Evolutionary conservation across 1,139 yeast genomes (phyloP).

Genomic region (Meyerozyma sp.): DNA sequence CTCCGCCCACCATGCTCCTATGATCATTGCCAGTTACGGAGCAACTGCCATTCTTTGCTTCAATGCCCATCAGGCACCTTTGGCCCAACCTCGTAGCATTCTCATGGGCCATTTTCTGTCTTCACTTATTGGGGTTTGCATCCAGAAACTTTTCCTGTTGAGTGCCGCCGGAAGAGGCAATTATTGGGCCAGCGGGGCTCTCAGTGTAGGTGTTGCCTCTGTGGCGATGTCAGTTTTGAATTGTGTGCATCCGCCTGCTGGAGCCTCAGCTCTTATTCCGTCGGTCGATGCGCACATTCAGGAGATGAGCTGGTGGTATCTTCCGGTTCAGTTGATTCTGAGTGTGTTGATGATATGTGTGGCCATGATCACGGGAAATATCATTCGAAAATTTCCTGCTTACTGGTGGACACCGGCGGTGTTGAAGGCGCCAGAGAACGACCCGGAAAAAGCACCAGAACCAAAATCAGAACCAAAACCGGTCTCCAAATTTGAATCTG

Average conservation of each 20-base stretch:
- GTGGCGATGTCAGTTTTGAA: conserved; percentile 53
- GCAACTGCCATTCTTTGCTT: conserved; percentile 63
- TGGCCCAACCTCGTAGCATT: conserved; percentile 64
- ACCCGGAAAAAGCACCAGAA: neutral
- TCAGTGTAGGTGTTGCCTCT: conserved; percentile 53
- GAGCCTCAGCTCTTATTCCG: conserved; percentile 66
- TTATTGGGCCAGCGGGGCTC: conserved; percentile 58
- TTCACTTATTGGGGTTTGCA: conserved; percentile 49
- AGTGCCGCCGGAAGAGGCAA: conserved; percentile 34
- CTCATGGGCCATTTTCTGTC: conserved; percentile 53
- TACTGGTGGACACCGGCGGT: conserved; percentile 58
- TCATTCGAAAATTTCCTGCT: conserved; percentile 50
- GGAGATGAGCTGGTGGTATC: conserved; percentile 62
- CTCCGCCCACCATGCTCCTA: conserved; percentile 40
- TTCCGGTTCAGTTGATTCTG: conserved; percentile 53
- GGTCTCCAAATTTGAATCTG: neutral
- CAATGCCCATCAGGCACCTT: conserved; percentile 52
- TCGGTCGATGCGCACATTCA: conserved; percentile 42
- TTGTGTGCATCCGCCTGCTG: conserved; percentile 71
- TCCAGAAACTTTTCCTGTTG: conserved; percentile 50
- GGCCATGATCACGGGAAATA: conserved; percentile 53
- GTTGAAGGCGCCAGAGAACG: conserved; percentile 1
- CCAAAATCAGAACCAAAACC: conserved; percentile 1
- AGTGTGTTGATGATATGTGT: conserved; percentile 46
- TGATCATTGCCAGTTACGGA: conserved; percentile 59